A percentile compares a stretch with the other conserved stretches of the same genome.
Evolutionary conservation across 495 filamentous ascomycete species (phyloP).

Genomic region (Pseudomonodictys pantanalensis): DNA sequence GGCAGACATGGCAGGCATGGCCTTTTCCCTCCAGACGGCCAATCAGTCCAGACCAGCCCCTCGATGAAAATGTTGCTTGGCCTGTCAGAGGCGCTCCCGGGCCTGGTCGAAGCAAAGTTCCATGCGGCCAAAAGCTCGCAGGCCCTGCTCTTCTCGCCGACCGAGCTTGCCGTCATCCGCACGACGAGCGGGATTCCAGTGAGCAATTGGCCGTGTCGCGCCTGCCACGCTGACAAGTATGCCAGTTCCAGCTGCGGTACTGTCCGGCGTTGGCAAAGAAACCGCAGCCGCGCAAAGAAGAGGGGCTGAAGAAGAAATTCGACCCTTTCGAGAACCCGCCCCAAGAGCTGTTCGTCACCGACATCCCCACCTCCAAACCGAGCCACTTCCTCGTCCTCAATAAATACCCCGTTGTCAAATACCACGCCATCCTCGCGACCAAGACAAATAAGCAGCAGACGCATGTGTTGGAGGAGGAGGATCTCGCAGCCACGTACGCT

Average conservation of each 20-base stretch:
- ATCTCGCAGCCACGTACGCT: slow-evolving; percentile 62
- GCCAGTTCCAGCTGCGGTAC: slow-evolving; percentile 74
- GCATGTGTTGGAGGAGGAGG: slow-evolving; percentile 60
- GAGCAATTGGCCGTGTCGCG: too few species aligned
- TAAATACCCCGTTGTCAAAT: slow-evolving; percentile 75
- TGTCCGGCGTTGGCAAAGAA: slow-evolving; percentile 74
- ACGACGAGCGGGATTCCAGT: slow-evolving; percentile 33
- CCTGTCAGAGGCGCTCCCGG: slow-evolving; percentile 26
- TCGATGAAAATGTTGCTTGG: slow-evolving; percentile 31
- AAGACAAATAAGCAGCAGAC: slow-evolving; percentile 64
- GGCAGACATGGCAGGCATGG: too few species aligned
- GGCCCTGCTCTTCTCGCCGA: slow-evolving; percentile 35
- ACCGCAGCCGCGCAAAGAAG: slow-evolving; percentile 50
- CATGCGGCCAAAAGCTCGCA: slow-evolving; percentile 27
- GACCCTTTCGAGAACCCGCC: slow-evolving; percentile 73
- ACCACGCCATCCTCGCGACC: slow-evolving; percentile 79
- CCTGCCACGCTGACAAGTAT: not conserved
- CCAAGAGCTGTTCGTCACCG: slow-evolving; percentile 58
- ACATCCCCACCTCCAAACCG: slow-evolving; percentile 50
- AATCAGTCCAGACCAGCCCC: not conserved
- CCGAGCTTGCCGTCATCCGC: slow-evolving; percentile 33
- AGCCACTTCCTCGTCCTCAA: slow-evolving; percentile 71
- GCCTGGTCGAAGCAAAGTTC: slow-evolving; percentile 33
- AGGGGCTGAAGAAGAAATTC: slow-evolving; percentile 47
- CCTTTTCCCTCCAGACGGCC: not conserved